Evolutionary conservation across 768 basidiomycete genomes (phyloP), one percentile per base, ranked within the genome.

Genomic region (Cyclocybe cylindracea): DNA sequence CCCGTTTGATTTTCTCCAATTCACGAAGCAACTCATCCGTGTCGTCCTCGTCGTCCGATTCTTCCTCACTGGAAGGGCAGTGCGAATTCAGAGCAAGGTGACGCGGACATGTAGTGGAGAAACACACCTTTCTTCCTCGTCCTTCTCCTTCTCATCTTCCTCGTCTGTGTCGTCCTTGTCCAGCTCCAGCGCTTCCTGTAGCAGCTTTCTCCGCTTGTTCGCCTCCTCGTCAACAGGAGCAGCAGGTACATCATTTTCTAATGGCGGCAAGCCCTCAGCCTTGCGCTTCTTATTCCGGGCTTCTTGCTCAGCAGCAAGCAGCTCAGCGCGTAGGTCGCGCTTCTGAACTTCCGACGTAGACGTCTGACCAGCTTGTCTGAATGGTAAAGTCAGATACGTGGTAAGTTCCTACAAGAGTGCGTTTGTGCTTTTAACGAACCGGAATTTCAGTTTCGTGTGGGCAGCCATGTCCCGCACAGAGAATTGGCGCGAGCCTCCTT

Each of bases 391-490:
- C 18, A 4, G 10, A 39, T 36, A 36, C 18, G 19, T 24, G 18
- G 19, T 46, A 14, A 43, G n/a, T 29, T 16, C 6, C 11, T 41
- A 5, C 1, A 29, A 32, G 10, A 24, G 24, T 13, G 8, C 16
- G 16, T 38, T 29, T 10, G 16, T 10, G 11, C 24, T 37, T 37
- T 42, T 3, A 24, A 60, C 67, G 38, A 53, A 91, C 86, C 96
- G 86, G 73, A 99, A 99, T 76, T 99, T 99, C 61, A 99, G 88
- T 71, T 97, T 96, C 1, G 96, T 99, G 68, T 98, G 91, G 2
- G 92, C 79, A 5, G 96, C 92, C 83, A 98, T 89, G 67, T 97
- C 94, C 55, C 91, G 84, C 64, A 91, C 88, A 4, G 94, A 96
- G 74, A 87, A 94, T 65, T 96, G 93, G 52, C 92, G 84, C 46